These are phyloP conservation scores for Cercophora samala DNA, from an alignment of 495 filamentous ascomycete species.

Conservation along the genomic window DNA sequence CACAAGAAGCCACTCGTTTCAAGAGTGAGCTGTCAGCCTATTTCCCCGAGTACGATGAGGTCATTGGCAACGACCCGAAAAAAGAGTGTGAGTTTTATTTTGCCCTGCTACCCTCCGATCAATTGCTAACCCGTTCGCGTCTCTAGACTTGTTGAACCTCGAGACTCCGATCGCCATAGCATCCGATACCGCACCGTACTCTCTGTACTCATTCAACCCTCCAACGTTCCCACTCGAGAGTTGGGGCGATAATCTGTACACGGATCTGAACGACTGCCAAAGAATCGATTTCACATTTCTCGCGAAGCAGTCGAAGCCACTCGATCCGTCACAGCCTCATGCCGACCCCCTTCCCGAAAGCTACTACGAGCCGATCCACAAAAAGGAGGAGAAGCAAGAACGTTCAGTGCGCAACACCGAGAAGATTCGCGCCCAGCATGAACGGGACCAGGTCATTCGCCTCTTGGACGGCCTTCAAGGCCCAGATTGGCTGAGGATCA, in stretches of 20 bases:
- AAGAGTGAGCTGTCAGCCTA: conserved; percentile 86
- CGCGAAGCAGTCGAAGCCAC: conserved; percentile 19
- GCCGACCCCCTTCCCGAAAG: conserved; percentile 69
- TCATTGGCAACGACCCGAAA: conserved; percentile 75
- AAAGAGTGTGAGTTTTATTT: conserved; percentile 60
- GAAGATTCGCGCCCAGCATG: conserved; percentile 85
- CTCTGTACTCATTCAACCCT: conserved; percentile 26
- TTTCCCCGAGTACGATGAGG: conserved; percentile 86
- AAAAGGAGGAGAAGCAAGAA: conserved; percentile 79
- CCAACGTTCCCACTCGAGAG: conserved; percentile 40
- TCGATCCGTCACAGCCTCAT: conserved; percentile 23
- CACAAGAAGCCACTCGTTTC: conserved; percentile 57
- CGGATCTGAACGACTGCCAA: conserved; percentile 51
- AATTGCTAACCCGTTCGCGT: conserved; percentile 27
- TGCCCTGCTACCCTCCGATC: conserved; percentile 39
- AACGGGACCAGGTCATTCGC: conserved; percentile 81
- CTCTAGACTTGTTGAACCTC: conserved; percentile 54
- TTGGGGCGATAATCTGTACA: conserved; percentile 46
- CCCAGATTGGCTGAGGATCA: conserved; percentile 88
- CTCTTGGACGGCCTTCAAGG: conserved; percentile 82
- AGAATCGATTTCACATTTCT: conserved; percentile 56
- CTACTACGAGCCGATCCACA: conserved; percentile 66
- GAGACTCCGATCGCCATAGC: conserved; percentile 59
- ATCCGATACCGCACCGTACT: conserved; percentile 6
- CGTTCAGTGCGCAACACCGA: conserved; percentile 92